These are phyloP conservation scores for Pestalotiopsis sp. DNA, from an alignment of 2,329 filamentous ascomycete species.

Conservation along the genomic window DNA sequence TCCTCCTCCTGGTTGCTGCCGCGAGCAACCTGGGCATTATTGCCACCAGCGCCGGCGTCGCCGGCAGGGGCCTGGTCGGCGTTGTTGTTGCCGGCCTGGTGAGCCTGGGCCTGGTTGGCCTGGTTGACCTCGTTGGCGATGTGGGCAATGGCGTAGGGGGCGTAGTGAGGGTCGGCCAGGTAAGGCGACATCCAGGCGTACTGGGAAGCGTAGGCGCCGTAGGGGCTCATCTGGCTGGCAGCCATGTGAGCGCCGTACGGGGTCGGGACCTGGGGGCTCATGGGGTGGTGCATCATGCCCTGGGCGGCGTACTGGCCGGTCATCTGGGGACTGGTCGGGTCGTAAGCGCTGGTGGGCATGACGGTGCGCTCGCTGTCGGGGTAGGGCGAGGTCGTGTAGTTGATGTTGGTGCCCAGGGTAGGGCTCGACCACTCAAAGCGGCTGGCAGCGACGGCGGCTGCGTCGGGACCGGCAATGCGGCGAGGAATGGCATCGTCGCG, in stretches of 20 bases:
- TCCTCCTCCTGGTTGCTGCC: not conserved
- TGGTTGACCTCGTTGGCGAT: conserved; percentile 2
- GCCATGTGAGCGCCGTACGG: not conserved
- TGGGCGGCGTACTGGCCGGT: conserved; percentile 21
- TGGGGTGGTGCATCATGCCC: not conserved
- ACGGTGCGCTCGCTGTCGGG: conserved; percentile 11
- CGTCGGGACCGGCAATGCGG: not conserved
- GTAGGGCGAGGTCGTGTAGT: conserved; percentile 14
- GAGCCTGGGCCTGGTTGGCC: not conserved
- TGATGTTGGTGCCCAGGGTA: conserved; percentile 13
- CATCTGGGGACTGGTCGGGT: conserved; percentile 13
- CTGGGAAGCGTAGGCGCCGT: conserved; percentile 19
- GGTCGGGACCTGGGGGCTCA: not conserved
- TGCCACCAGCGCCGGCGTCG: not conserved
- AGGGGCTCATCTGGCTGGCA: conserved; percentile 5
- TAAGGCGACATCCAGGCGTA: conserved; percentile 29
- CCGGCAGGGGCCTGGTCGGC: not conserved
- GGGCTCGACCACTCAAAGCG: not conserved
- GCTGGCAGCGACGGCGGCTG: conserved; percentile 1
- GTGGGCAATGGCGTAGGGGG: conserved; percentile 15
- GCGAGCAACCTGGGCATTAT: too few species aligned
- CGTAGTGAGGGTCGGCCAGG: conserved; percentile 25
- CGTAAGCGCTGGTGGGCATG: not conserved
- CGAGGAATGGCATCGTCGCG: not conserved
- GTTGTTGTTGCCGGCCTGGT: not conserved